A percentile compares a stretch with the other conserved stretches of the same genome.
phyloP scores from a whole-genome alignment of 352 stramenopile genomes.

The Pilasporangium apinafurcum region DNA sequence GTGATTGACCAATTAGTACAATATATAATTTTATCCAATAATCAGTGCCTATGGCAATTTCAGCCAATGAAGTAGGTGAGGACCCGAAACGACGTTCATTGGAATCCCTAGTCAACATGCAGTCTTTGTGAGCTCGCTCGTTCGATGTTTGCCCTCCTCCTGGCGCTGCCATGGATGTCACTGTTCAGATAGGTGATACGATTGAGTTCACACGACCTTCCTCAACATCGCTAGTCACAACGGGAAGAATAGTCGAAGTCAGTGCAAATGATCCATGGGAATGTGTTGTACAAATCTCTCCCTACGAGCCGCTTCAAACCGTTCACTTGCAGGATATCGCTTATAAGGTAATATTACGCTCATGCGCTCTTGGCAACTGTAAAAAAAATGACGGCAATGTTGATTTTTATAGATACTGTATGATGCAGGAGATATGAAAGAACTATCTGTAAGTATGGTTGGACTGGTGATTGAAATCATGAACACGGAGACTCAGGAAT shows the following conservation, averaged over 20 bases:
- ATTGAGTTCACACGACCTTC: constrained; percentile 27
- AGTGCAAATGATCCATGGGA: constrained; percentile 3
- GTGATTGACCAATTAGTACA: no score
- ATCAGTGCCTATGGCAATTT: no score
- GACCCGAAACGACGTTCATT: no score
- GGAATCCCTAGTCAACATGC: not conserved
- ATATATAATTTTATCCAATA: no score
- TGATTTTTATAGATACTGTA: constrained; percentile 25
- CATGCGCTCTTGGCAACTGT: no score
- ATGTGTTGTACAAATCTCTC: constrained; percentile 35
- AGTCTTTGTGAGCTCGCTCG: not conserved
- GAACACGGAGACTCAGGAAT: constrained; percentile 9
- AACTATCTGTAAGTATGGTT: constrained; percentile 24
- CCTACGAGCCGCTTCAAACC: constrained; percentile 26
- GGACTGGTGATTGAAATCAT: constrained; percentile 39
- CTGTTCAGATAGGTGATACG: constrained; percentile 37
- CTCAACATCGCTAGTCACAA: constrained; percentile 3
- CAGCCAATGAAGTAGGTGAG: no score
- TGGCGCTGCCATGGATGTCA: no score
- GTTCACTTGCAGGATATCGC: constrained; percentile 16
- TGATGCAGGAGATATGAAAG: constrained; percentile 20
- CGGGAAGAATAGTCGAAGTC: constrained; percentile 28
- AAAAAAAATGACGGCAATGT: no score
- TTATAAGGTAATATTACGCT: constrained; percentile 48
- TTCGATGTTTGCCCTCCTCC: no score